Conservation (phyloP, 495 filamentous ascomycete genomes). For the Jackrogersella multiformis region DNA sequence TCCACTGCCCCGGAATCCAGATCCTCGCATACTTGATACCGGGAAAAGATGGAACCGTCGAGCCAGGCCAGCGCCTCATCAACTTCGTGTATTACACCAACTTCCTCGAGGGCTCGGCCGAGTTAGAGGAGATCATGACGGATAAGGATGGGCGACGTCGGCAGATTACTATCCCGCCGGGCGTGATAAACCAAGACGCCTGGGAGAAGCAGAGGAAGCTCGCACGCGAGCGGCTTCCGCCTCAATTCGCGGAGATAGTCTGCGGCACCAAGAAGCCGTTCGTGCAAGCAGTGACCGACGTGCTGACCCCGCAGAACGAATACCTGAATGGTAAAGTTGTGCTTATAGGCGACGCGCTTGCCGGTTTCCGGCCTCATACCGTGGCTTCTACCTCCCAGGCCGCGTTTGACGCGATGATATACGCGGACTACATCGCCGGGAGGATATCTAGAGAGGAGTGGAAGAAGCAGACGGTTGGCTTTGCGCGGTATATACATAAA, state of each 20-base stretch:
- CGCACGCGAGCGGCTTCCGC: conserved; percentile 55
- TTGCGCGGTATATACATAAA: conserved; percentile 55
- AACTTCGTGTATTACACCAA: conserved; percentile 70
- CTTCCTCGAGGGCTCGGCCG: conserved; percentile 55
- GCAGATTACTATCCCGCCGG: conserved; percentile 60
- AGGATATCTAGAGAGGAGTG: conserved; percentile 53
- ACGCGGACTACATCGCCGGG: conserved; percentile 56
- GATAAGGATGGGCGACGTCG: conserved; percentile 58
- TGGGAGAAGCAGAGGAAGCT: conserved; percentile 56
- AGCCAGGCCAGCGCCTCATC: conserved; percentile 58
- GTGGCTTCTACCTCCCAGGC: conserved; percentile 62
- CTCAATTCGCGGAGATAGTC: conserved; percentile 64
- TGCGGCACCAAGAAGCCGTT: conserved; percentile 59
- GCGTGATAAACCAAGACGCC: conserved; percentile 52
- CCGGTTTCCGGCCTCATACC: conserved; percentile 65
- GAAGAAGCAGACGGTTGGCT: conserved; percentile 56
- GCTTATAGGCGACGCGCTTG: conserved; percentile 65
- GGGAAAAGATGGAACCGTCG: conserved; percentile 57
- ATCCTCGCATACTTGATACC: conserved; percentile 65
- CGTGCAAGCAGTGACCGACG: conserved; percentile 65
- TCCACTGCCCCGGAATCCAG: conserved; percentile 54
- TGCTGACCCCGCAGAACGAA: conserved; percentile 54
- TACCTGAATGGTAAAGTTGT: conserved; percentile 61
- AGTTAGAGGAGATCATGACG: conserved; percentile 62
- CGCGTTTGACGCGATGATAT: conserved; percentile 57